Evolutionary conservation across 805 yeast genomes (phyloP).

Genomic region (Sporopachydermia quercuum): DNA sequence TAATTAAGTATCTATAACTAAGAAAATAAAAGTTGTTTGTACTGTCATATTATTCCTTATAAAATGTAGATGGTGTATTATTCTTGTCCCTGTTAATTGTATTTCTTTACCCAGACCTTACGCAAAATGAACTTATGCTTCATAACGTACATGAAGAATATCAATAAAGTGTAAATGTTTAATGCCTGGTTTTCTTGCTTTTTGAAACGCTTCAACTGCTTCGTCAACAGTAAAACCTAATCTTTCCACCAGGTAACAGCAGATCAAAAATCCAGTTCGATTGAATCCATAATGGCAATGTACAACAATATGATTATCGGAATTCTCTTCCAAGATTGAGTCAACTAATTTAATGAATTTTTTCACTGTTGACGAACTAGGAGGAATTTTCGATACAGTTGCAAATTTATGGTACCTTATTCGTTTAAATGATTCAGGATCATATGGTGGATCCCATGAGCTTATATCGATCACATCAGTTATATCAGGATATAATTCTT

Average conservation of each 20-base stretch:
- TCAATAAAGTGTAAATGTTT: constrained; percentile 67
- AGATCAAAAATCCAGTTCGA: constrained; percentile 60
- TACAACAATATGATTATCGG: constrained; percentile 32
- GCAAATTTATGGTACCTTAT: constrained; percentile 57
- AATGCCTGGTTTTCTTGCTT: constrained; percentile 54
- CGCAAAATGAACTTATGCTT: constrained; percentile 10
- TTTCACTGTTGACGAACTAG: constrained; percentile 43
- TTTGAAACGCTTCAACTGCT: constrained; percentile 43
- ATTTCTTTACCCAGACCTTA: too few species aligned
- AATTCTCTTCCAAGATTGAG: constrained; percentile 21
- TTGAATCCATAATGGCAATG: constrained; percentile 79
- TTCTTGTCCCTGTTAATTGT: too few species aligned
- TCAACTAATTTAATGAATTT: constrained; percentile 40
- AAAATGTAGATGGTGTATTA: too few species aligned
- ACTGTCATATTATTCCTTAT: too few species aligned
- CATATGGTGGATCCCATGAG: constrained; percentile 46
- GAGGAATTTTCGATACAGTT: constrained; percentile 66
- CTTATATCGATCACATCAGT: constrained; percentile 56
- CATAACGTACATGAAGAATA: constrained; percentile 53
- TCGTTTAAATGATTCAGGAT: constrained; percentile 36
- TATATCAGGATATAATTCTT: constrained; percentile 33
- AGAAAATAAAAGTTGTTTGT: not conserved
- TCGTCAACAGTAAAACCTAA: constrained; percentile 45
- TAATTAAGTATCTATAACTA: not conserved
- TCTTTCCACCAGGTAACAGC: constrained; percentile 50